Base-by-base conservation (phyloP, 441 rosid species). In the Hura crepitans region DNA sequence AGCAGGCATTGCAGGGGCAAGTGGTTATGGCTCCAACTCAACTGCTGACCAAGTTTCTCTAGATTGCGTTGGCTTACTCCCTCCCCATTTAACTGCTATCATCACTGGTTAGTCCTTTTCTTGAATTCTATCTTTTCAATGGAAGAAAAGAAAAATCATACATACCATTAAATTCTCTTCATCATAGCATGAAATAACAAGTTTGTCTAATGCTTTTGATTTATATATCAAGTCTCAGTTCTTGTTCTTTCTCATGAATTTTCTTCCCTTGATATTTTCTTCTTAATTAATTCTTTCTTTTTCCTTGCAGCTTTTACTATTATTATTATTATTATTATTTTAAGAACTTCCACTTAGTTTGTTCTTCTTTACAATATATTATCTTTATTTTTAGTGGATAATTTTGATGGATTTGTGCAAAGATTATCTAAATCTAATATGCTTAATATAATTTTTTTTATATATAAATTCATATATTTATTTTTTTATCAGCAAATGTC, bases 1-100 rank as follows among this genome's bases (percentile, higher is more conserved):
- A 33, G 93, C 96, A 30, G 96, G 97, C 60, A 83, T 87, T 70
- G 92, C 93, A 39, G 98, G 97, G 18, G 89, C 97, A 10, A 94
- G 93, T 72, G 98, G 98, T 31, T 91, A 79, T 84, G 96, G 98
- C 81, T 94, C 98, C 11, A 90, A 84, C 46, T 83, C 98, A 15
- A 90, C 97, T 12, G 97, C 98, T 61, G 92, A 91, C 23, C 87
- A 87, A 81, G 97, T 90, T 69, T 82, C 91, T 31, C 75, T 74
- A 47, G 68, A 77, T 75, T 78, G 23, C 51, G 33, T 54, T 70
- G 70, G 14, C 53, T 71, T 70, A 9, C 20, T 69, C 61, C 71
- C 77, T 53, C 66, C 80, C 72, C 69, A 75, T 63, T 85, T 84
- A 46, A 94, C 96, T 69, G 98, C 96, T 47, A 84, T 91, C 45